Evolutionary conservation across 352 stramenopile genomes (phyloP), one percentile per base, ranked within the genome.

Genomic region (Elongisporangium undulatum): DNA sequence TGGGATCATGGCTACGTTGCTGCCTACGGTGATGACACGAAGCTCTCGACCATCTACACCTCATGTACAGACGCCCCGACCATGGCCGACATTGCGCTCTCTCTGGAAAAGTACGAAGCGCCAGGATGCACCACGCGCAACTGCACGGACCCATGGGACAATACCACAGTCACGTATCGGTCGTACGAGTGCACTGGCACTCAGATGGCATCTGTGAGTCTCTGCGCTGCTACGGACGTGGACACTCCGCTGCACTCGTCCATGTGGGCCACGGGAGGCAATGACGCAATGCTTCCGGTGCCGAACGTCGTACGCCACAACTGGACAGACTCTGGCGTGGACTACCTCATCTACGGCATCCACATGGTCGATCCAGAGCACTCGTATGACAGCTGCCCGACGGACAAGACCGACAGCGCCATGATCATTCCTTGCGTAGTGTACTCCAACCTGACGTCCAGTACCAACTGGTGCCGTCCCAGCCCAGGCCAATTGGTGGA

Each of bases 1-100:
- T 86, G 76, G 76, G 73, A 83, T 54, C 56, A 67, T 52, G 76
- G 73, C 45, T 72, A 69, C 49, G 73, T 81, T 8, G 57, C 57
- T 45, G 66, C 71, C 4, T 45, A 45, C 34, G 58, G 56, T 21
- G 58, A 65, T 29, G 13, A 45, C 12, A 45, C 34, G 10, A 45
- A 45, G 34, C 13, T 45, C 10, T 45, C 34, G 34, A 45, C 34
- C 34, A 45, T 45, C 13, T 16, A 17, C 34, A 45, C 34, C n/a
- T n/a, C 2, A 45, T 45, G 34, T 45, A 12, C 34, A 4, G 17
- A 45, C 4, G 34, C 34, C 16, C 2, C 4, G 34, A 45, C 57
- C 51, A 77, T 77, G 69, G 69, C 69, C 13, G 52, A 74, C 22
- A 61, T 77, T n/a, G 69, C 66, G 8, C 49, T 77, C 41, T 61